Conservation (phyloP, 441 rosid genomes). For the Brassica hybrid region DNA sequence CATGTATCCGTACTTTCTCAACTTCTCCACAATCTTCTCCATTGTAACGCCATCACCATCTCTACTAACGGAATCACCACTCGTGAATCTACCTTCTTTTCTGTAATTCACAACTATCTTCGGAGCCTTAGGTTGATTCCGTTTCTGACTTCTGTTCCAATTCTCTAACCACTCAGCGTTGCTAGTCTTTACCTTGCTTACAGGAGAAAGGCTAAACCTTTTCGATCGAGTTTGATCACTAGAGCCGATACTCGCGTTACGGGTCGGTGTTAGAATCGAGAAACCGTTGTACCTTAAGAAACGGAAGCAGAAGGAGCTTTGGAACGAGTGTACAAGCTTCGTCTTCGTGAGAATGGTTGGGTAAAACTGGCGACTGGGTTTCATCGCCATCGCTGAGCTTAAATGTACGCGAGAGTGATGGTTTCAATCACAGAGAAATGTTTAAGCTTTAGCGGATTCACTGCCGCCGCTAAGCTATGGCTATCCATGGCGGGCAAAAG, state of each 20-base stretch:
- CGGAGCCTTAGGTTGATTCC: slow-evolving; percentile 47
- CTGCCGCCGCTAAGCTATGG: slow-evolving; percentile 15
- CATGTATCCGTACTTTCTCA: slow-evolving; percentile 77
- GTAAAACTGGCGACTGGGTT: slow-evolving; percentile 60
- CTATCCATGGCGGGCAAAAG: slow-evolving; percentile 45
- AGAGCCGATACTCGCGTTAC: slow-evolving; percentile 26
- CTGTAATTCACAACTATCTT: slow-evolving; percentile 51
- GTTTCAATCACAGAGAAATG: not conserved
- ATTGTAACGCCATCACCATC: slow-evolving; percentile 58
- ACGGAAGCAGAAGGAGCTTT: slow-evolving; percentile 35
- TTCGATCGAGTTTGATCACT: slow-evolving; percentile 35
- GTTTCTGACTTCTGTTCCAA: slow-evolving; percentile 50
- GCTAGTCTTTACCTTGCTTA: no score
- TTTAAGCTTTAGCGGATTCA: slow-evolving; percentile 26
- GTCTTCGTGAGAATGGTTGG: slow-evolving; percentile 41
- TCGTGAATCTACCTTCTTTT: slow-evolving; percentile 47
- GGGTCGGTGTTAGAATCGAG: slow-evolving; percentile 39
- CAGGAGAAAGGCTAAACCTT: slow-evolving; percentile 36
- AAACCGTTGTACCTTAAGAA: slow-evolving; percentile 57
- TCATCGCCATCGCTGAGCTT: slow-evolving; percentile 57
- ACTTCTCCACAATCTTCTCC: slow-evolving; percentile 83
- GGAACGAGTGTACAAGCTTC: slow-evolving; percentile 27
- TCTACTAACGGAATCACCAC: slow-evolving; percentile 30
- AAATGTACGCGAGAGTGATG: not conserved
- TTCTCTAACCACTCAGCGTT: slow-evolving; percentile 44